A percentile compares a stretch with the other conserved stretches of the same genome.
Evolutionary conservation across 371 early-diverging fungal species (phyloP).

Genomic region (Mucor velutinosus): DNA sequence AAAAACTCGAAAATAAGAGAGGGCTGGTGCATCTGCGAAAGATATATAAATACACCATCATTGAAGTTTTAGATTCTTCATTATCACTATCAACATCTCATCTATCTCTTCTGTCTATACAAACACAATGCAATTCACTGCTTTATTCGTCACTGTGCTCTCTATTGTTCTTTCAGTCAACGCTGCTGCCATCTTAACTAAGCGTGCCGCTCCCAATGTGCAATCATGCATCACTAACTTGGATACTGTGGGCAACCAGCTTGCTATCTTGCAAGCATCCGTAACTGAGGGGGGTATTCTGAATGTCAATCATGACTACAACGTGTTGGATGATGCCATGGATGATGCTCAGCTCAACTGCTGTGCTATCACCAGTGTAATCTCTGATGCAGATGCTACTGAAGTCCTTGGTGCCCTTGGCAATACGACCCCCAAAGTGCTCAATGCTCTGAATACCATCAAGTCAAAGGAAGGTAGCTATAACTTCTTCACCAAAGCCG

Average conservation of each 20-base stretch:
- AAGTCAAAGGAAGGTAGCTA: not conserved
- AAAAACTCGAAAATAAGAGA: not conserved
- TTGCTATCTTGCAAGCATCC: not conserved
- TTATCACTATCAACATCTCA: not conserved
- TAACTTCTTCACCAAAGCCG: not conserved
- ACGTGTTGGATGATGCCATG: not conserved
- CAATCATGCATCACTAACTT: not conserved
- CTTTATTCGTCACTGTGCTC: not conserved
- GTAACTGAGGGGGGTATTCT: not conserved
- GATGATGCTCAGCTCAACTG: not conserved
- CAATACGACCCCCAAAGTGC: not conserved
- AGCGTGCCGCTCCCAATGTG: slow-evolving; percentile 4
- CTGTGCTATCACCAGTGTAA: slow-evolving; percentile 4
- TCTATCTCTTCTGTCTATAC: not conserved
- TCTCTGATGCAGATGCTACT: slow-evolving; percentile 10
- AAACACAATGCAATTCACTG: slow-evolving; percentile 1
- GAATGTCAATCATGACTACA: not conserved
- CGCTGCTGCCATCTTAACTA: slow-evolving; percentile 2
- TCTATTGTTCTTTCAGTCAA: slow-evolving; percentile 1
- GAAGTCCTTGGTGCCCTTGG: not conserved
- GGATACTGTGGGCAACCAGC: not conserved
- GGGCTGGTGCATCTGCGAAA: not conserved
- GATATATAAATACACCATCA: not conserved
- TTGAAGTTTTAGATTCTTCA: not conserved
- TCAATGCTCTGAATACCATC: not conserved